phyloP scores from a whole-genome alignment of 2,329 filamentous ascomycete genomes.

The Alternaria sp. region DNA sequence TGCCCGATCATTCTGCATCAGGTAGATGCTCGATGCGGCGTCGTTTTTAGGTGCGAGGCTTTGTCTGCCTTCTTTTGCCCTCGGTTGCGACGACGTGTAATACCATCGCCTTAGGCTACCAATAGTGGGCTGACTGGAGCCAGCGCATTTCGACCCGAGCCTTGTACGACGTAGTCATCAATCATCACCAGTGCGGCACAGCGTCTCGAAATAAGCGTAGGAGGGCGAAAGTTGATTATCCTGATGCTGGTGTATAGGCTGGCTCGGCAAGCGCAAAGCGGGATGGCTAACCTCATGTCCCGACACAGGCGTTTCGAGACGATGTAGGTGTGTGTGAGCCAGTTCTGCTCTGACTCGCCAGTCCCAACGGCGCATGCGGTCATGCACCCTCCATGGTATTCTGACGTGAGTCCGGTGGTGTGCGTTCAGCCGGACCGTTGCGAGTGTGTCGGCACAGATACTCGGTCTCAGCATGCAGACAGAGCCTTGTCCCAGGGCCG shows the following conservation, averaged over 20 bases:
- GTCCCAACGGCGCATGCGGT: conserved; percentile 4
- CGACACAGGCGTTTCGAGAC: conserved; percentile 1
- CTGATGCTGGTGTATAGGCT: conserved; percentile 7
- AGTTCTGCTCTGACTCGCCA: conserved; percentile 7
- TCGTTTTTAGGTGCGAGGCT: conserved; percentile 6
- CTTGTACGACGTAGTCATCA: conserved; percentile 31
- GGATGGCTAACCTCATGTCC: conserved; percentile 11
- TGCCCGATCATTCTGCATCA: conserved; percentile 27
- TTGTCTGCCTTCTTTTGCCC: conserved; percentile 1
- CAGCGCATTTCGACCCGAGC: conserved; percentile 30
- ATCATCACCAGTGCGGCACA: conserved; percentile 6
- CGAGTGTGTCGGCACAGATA: neutral
- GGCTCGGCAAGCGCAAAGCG: conserved; percentile 17
- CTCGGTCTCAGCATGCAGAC: conserved; percentile 3
- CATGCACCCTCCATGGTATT: neutral
- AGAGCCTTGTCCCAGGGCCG: conserved; percentile 1
- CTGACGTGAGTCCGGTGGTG: conserved; percentile 1
- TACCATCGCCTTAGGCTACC: conserved; percentile 22
- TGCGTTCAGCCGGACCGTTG: conserved; percentile 5
- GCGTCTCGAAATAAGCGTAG: conserved; percentile 10
- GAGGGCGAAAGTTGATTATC: conserved; percentile 13
- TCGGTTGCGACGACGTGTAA: conserved; percentile 14
- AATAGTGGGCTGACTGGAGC: conserved; percentile 36
- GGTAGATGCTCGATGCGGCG: conserved; percentile 17
- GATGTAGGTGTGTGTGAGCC: neutral